Conservation (phyloP, 1,139 yeast genomes). For the Geotrichum armillariae region DNA sequence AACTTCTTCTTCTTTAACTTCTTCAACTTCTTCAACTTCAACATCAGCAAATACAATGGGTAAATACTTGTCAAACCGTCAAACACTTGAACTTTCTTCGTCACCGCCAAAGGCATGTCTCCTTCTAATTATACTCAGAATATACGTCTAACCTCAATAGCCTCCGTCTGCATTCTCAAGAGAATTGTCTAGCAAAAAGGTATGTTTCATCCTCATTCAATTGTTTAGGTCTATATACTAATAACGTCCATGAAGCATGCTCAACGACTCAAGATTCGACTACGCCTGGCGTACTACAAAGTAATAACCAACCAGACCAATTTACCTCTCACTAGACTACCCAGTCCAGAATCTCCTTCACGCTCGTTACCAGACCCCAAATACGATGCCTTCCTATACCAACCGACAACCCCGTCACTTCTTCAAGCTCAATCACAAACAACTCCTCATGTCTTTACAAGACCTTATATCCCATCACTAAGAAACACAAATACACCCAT, state of each 20-base stretch:
- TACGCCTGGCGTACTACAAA: conserved; percentile 78
- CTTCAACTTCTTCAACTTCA: background rate
- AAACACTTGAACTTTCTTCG: background rate
- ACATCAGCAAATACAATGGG: background rate
- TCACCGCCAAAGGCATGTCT: conserved; percentile 6
- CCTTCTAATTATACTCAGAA: background rate
- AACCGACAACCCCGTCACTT: conserved; percentile 12
- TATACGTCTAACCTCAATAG: background rate
- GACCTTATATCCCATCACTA: conserved; percentile 1
- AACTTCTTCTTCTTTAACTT: background rate
- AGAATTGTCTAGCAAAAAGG: conserved; percentile 4
- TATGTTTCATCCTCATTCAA: background rate
- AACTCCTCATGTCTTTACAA: conserved; percentile 4
- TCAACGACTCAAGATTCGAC: conserved; percentile 63
- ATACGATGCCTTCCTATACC: background rate
- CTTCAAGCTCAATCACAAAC: conserved; percentile 1
- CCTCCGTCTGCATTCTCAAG: background rate
- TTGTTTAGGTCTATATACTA: background rate
- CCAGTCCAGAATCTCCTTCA: conserved; percentile 25
- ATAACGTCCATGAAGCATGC: conserved; percentile 44
- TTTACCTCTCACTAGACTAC: conserved; percentile 38
- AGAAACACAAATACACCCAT: background rate
- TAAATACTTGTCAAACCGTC: background rate
- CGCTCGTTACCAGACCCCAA: conserved; percentile 5
- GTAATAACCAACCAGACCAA: conserved; percentile 56